A percentile compares a stretch with the other conserved stretches of the same genome.
Evolutionary conservation across 2,329 filamentous ascomycete species (phyloP).

Genomic region (Cercospora brassicicola): DNA sequence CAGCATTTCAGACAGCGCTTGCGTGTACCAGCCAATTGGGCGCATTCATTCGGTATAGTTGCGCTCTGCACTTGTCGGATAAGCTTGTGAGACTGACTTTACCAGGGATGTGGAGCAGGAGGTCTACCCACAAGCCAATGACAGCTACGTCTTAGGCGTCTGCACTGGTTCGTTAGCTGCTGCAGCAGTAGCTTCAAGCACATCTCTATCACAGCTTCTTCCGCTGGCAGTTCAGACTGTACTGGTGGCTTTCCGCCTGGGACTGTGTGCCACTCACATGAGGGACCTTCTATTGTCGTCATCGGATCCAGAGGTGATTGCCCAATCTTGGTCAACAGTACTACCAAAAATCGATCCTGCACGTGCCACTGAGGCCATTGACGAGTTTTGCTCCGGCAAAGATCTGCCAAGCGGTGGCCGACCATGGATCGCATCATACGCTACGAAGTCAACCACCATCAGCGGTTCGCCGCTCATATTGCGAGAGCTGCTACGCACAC

Average conservation of each 20-base stretch:
- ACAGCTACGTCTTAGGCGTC: slow-evolving; percentile 18
- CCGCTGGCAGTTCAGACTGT: slow-evolving; percentile 38
- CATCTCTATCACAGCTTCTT: slow-evolving; percentile 21
- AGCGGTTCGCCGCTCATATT: neutral
- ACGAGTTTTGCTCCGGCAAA: neutral
- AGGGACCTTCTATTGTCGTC: neutral
- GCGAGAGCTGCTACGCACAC: neutral
- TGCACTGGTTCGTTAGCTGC: slow-evolving; percentile 30
- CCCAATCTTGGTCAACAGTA: neutral
- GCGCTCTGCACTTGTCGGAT: neutral
- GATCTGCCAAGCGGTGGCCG: neutral
- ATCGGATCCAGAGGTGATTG: neutral
- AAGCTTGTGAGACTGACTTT: neutral
- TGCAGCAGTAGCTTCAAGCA: slow-evolving; percentile 25
- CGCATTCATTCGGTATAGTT: neutral
- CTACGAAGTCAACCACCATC: neutral
- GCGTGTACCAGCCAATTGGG: neutral
- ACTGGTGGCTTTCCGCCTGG: slow-evolving; percentile 49
- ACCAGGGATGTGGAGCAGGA: neutral
- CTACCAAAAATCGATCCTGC: neutral
- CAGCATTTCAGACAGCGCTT: neutral
- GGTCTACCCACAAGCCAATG: neutral
- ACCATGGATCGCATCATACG: neutral
- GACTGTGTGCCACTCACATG: slow-evolving; percentile 22
- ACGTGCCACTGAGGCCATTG: neutral